A percentile compares a stretch with the other conserved stretches of the same genome.
Evolutionary conservation across 179 eudicot genomes (phyloP).

Genomic region (Nepenthes alata): DNA sequence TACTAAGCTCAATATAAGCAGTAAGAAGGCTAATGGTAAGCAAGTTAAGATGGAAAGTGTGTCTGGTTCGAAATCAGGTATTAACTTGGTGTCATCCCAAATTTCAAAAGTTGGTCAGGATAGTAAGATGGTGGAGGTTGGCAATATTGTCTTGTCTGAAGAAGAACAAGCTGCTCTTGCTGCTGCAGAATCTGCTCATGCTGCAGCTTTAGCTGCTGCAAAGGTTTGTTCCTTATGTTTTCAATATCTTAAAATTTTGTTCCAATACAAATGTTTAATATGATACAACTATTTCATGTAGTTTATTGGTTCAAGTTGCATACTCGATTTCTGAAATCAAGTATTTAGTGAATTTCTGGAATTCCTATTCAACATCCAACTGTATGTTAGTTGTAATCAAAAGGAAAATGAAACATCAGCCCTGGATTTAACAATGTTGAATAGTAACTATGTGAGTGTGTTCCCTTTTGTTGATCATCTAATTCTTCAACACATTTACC

Average conservation of each 20-base stretch:
- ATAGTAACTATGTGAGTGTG: too few species aligned
- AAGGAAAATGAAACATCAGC: too few species aligned
- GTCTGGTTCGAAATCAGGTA: conserved; percentile 28
- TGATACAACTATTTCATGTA: too few species aligned
- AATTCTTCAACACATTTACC: too few species aligned
- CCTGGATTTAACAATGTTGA: too few species aligned
- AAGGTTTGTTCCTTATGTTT: conserved; percentile 41
- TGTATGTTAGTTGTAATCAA: too few species aligned
- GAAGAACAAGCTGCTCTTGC: conserved; percentile 82
- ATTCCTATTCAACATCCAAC: too few species aligned
- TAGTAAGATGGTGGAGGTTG: conserved; percentile 26
- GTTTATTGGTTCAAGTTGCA: too few species aligned
- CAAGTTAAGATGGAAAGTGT: conserved; percentile 34
- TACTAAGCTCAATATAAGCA: conserved; percentile 21
- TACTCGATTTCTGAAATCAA: too few species aligned
- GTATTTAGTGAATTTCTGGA: too few species aligned
- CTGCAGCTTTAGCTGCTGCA: conserved; percentile 83
- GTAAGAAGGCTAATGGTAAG: conserved; percentile 36
- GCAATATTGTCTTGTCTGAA: conserved; percentile 48
- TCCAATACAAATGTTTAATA: too few species aligned
- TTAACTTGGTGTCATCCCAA: conserved; percentile 30
- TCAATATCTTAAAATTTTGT: not conserved
- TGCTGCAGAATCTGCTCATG: conserved; percentile 92
- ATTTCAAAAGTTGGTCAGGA: conserved; percentile 31
- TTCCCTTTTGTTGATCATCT: too few species aligned